Conservation (phyloP, 2,329 filamentous ascomycete genomes). For the Exophiala mesophila region DNA sequence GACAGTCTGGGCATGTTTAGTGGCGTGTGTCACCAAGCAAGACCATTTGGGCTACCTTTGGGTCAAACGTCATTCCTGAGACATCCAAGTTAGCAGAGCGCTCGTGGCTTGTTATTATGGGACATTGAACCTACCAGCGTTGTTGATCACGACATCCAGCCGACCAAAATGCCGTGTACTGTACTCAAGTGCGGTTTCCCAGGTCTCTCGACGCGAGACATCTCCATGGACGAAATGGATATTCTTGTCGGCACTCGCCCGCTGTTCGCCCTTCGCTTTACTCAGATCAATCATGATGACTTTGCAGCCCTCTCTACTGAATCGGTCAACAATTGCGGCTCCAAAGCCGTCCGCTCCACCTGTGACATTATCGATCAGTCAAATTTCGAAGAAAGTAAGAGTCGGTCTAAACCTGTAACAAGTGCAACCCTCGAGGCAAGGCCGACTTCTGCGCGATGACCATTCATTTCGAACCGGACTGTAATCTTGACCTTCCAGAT, state of each 20-base stretch:
- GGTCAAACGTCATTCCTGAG: no score
- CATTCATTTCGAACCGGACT: no score
- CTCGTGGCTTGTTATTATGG: no score
- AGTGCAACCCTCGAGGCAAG: not conserved
- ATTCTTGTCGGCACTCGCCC: not conserved
- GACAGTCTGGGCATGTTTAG: not conserved
- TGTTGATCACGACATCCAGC: not conserved
- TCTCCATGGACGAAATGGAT: not conserved
- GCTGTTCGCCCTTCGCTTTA: not conserved
- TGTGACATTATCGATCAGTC: no score
- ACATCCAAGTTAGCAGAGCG: no score
- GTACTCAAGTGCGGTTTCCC: not conserved
- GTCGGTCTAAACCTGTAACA: conserved; percentile 3
- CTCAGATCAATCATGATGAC: not conserved
- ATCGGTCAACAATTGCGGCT: not conserved
- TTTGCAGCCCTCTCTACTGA: not conserved
- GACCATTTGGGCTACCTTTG: not conserved
- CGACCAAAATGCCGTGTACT: not conserved
- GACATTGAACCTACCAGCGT: not conserved
- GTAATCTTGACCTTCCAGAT: no score
- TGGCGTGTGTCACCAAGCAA: no score
- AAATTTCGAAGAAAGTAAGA: no score
- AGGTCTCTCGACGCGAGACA: not conserved
- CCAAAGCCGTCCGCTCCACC: not conserved
- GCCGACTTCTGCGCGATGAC: no score